Base-by-base conservation (phyloP, 768 basidiomycete genomes). In the Suillus sp. region DNA sequence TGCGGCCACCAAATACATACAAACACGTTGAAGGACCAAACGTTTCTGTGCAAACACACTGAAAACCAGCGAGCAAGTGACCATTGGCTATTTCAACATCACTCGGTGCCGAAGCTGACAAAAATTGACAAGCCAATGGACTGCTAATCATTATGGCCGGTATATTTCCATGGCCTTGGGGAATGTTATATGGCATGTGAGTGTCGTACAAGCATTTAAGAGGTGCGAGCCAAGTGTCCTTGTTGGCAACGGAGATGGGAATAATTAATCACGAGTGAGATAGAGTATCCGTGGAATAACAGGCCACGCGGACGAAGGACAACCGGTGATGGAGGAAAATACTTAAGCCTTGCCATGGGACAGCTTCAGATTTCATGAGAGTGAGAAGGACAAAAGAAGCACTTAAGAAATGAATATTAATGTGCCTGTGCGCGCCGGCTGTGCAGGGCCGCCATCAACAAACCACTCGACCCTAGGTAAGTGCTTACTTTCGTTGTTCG, bases 311-410 rank as follows among this genome's bases (percentile, higher is more conserved):
- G 18, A 27, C 9, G 35, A 56, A 25, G 54, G 34, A 22, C 54
- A 5, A 56, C 51, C 16, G 16, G 35, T 25, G 37, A 38, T 27
- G 37, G 25, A 27, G 22, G 55, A 30, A 50, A 51, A 56, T 38
- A 38, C 18, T 38, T 38, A 20, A 56, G 55, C 51, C 51, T 53
- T 32, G 55, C 37, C 25, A 53, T 53, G 51, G 35, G 35, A 56
- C 16, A 37, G 16, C 38, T 34, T 34, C 32, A n/a, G 20, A 53
- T 2, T 56, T 18, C 35, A 56, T 56, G 35, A 38, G 55, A 56
- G 20, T 27, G 25, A 56, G 9, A 25, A 22, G 16, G 35, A 56
- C 55, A 16, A 56, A 37, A 37, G 35, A 37, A 56, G 55, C 35
- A 25, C 20, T 53, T 32, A 25, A 35, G 8, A 25, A 25, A 34